Base-by-base conservation (phyloP, 129 eudicot species). In the Lactuca saligna region DNA sequence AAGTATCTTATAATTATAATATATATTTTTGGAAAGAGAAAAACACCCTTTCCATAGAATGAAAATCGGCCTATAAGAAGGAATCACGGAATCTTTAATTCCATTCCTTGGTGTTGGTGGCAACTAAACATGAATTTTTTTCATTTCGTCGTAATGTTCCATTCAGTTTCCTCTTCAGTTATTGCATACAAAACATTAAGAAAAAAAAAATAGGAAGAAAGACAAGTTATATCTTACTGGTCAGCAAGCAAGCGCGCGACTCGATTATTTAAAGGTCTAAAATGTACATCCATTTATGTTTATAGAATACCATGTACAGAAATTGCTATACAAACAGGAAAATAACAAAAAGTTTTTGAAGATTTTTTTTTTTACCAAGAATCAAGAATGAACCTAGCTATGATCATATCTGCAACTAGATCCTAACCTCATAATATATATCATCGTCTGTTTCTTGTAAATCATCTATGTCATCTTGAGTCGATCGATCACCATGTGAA, bases 401-500 rank as follows among this genome's bases (percentile, higher is more conserved):
- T 46, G 41, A 65, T 49, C 33, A 15, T 38, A 15, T 48, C 41
- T 14, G 12, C 57, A 29, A 57, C 56, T 41, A 41, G 57, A 70
- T 42, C 57, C 57, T 31, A 41, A 42, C 7, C 38, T 34, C 17
- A 42, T 44, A 57, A 41, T 20, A 39, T 56, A 55, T 32, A 33
- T 39, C 39, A 0, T 37, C 39, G 1, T 37, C 8, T 31, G 54
- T 17, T 68, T 75, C 31, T 68, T 53, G 16, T 44, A 49, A 61
- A 76, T 63, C 75, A 61, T 68, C 57, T 1, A 7, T 39, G 50
- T 68, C 73, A 76, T 39, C 70, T 76, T 33, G 60, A 59, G 35
- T 39, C 9, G 6, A 7, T 29, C 42, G 75, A 60, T 68, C 65
- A 13, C 44, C 25, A 17, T 76, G 70, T 69, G 60, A 51, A 33